Evolutionary conservation across 169 alveolate species (phyloP).

Genomic region (Cryptosporidium ryanae): DNA sequence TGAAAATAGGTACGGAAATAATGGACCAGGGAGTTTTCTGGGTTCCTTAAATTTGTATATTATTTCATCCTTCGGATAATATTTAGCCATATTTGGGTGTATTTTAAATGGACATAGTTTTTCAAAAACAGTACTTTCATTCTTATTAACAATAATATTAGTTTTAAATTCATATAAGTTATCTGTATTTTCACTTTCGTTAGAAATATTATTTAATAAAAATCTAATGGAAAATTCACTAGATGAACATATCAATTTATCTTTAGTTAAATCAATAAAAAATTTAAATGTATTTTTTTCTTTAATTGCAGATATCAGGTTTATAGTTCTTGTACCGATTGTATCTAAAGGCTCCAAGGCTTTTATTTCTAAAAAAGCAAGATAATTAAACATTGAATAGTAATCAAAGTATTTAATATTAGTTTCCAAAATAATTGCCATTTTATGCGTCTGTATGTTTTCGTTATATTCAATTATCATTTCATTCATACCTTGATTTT

Average conservation of each 20-base stretch:
- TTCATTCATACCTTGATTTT: neutral
- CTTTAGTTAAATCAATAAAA: conserved; percentile 27
- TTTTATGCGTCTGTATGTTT: neutral
- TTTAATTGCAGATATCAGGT: conserved; percentile 11
- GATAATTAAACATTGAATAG: neutral
- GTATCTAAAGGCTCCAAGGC: conserved; percentile 49
- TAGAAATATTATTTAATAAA: neutral
- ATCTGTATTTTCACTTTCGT: neutral
- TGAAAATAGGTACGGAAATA: conserved; percentile 29
- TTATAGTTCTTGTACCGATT: conserved; percentile 31
- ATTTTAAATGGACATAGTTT: conserved; percentile 41
- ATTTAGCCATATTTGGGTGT: conserved; percentile 40
- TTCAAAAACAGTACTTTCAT: conserved; percentile 1
- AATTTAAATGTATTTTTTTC: conserved; percentile 5
- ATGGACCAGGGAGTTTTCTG: conserved; percentile 60
- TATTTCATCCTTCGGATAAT: conserved; percentile 50
- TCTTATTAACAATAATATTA: neutral
- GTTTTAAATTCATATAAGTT: neutral
- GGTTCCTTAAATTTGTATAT: conserved; percentile 52
- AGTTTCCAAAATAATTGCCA: conserved; percentile 17
- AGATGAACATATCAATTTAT: conserved; percentile 52
- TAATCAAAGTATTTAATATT: neutral
- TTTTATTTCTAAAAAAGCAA: conserved; percentile 21
- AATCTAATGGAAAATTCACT: conserved; percentile 17
- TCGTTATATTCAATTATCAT: neutral